Conservation (phyloP, 108 stramenopile genomes). For the Nitzschia sp. region DNA sequence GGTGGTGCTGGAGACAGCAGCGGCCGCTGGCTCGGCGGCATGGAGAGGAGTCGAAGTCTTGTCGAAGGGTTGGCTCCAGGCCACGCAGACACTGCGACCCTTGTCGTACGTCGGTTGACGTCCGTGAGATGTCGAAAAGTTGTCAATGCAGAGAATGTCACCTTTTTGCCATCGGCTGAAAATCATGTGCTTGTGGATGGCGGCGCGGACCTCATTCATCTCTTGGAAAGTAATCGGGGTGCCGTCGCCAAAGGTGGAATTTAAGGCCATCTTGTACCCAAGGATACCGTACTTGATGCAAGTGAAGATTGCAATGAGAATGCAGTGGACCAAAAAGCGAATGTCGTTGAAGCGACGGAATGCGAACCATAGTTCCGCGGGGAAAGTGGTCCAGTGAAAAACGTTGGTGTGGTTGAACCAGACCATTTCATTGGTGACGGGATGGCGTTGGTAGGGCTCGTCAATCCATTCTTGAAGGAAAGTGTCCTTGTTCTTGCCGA, state of each 20-base stretch:
- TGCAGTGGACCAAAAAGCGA: slow-evolving; percentile 17
- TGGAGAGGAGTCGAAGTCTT: background rate
- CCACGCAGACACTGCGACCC: slow-evolving; percentile 32
- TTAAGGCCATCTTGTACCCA: slow-evolving; percentile 32
- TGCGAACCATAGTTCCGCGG: slow-evolving; percentile 35
- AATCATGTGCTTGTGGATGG: slow-evolving; percentile 38
- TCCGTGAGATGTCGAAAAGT: slow-evolving; percentile 37
- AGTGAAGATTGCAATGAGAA: slow-evolving; percentile 8
- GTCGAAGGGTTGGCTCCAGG: slow-evolving; percentile 7
- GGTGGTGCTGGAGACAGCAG: no score
- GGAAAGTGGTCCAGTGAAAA: slow-evolving; percentile 49
- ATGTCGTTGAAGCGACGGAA: slow-evolving; percentile 27
- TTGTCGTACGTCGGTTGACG: slow-evolving; percentile 36
- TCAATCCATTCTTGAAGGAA: slow-evolving; percentile 18
- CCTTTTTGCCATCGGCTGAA: slow-evolving; percentile 38
- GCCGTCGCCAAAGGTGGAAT: slow-evolving; percentile 40
- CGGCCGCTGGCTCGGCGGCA: background rate
- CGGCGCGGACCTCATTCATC: slow-evolving; percentile 29
- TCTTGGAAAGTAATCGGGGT: slow-evolving; percentile 30
- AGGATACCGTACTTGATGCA: slow-evolving; percentile 38
- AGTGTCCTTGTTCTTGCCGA: slow-evolving; percentile 25
- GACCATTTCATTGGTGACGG: slow-evolving; percentile 38
- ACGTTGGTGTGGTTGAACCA: slow-evolving; percentile 52
- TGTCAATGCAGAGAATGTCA: slow-evolving; percentile 37
- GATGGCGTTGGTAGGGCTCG: slow-evolving; percentile 42